Percentiles rank a stretch among this genome's conserved stretches.
phyloP scores from a whole-genome alignment of 345 rosid genomes.

The Syzygium aqueum region DNA sequence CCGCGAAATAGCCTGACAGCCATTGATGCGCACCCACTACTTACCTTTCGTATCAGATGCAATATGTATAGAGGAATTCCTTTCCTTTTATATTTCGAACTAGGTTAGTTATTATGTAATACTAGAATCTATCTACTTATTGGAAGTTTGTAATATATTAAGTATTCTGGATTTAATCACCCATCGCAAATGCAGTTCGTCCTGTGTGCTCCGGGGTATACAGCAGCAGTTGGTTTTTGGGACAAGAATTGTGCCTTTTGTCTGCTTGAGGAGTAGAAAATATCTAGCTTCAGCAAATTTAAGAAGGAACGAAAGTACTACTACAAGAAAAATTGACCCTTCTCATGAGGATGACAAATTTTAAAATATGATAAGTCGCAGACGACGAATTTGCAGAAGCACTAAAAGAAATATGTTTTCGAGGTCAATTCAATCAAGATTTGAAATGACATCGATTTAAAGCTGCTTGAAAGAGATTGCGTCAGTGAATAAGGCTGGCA shows the following conservation, averaged over 20 bases:
- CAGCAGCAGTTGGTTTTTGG: not conserved
- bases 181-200: not conserved
- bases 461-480: not conserved
- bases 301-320: not conserved
- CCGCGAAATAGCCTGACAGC: not conserved
- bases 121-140: not conserved
- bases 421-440: not conserved
- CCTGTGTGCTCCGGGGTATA: not conserved
- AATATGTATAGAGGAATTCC: not conserved
- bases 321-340: not conserved
- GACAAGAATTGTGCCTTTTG: not conserved
- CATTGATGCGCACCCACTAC: not conserved
- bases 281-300: not conserved
- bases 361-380: not conserved
- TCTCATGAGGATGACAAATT: not conserved
- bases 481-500: not conserved
- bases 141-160: not conserved
- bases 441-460: not conserved
- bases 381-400: not conserved
- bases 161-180: not conserved
- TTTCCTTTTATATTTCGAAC: not conserved
- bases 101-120: not conserved
- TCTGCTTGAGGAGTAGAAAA: not conserved
- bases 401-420: not conserved
- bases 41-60: not conserved